A percentile compares a stretch with the other conserved stretches of the same genome.
Conservation (phyloP, 78 protist genomes). For the Bigelowiella natans region DNA sequence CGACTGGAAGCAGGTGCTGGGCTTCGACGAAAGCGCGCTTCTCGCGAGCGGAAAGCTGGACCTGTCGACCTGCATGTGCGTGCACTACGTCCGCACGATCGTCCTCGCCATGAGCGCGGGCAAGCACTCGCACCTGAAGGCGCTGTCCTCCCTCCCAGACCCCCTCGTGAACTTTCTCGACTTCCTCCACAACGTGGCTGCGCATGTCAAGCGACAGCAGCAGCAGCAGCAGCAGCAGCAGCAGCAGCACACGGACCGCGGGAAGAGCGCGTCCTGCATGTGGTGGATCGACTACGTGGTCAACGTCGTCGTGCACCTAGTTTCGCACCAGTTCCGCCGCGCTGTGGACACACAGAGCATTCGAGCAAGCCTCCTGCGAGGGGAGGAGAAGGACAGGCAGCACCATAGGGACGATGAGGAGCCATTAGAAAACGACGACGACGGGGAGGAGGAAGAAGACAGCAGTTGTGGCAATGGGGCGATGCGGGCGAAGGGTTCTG, state of each 20-base stretch:
- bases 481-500: too few relatives aligned
- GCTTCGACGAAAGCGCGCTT: background rate
- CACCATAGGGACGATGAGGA: too few relatives aligned
- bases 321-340: background rate
- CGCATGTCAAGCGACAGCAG: too few relatives aligned
- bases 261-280: background rate
- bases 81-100: background rate
- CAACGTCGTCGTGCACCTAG: background rate
- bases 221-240: too few relatives aligned
- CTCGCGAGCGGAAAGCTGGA: background rate
- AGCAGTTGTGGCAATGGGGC: too few relatives aligned
- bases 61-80: background rate
- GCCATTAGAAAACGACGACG: too few relatives aligned
- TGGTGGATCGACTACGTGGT: background rate
- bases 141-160: background rate
- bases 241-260: too few relatives aligned
- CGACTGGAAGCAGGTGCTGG: background rate
- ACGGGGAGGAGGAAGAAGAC: too few relatives aligned
- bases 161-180: background rate
- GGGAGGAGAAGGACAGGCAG: too few relatives aligned
- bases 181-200: too few relatives aligned
- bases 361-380: too few relatives aligned
- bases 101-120: background rate
- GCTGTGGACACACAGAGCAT: too few relatives aligned
- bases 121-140: background rate